Base-by-base conservation (phyloP, 805 yeast genomes). In the Kodamaea restingae region DNA sequence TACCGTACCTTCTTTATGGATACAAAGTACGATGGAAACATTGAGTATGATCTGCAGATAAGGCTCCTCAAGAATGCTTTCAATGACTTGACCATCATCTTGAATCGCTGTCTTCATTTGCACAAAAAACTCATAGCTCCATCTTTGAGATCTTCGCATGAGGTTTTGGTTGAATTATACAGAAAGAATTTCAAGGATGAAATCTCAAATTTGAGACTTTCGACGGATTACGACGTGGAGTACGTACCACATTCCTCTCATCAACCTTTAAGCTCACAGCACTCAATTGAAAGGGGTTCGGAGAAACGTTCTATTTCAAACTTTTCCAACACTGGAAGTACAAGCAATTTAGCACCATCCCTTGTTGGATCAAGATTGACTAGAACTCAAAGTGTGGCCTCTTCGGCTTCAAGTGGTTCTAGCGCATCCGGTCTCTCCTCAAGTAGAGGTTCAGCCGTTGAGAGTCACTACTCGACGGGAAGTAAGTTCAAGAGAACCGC, bases 121-220 rank as follows among this genome's bases (percentile, higher is more conserved):
- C 95, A 88, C 56, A 85, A 80, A 1, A 70, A 75, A 48, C 65
- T 84, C 42, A 71, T 84, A 11, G 77, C 84, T 2, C 54, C 68
- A 1, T 54, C 67, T 9, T 66, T 86, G 67, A 73, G 65, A 48
- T 72, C 75, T 2, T 74, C 86, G 15, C 96, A 88, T 53, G 75
- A 74, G n/a, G 73, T 80, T 10, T 67, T 88, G 61, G 72, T 78
- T 27, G 75, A 71, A 24, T 60, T 87, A 41, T 86, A 76, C 63
- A 70, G 70, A 47, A 73, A 73, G 61, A 85, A 87, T 55, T 88
- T 88, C 60, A 64, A 65, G 18, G 71, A 65, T 5, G 96, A 88
- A 48, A 80, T 88, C 40, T 65, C 53, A 22, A 49, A 49, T 15
- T 60, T 75, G 53, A 57, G 63, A 41, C 55, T 67, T 37, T 49